Evolutionary conservation across 2,329 filamentous ascomycete species (phyloP).

Genomic region (Hymenoscyphus scutula): DNA sequence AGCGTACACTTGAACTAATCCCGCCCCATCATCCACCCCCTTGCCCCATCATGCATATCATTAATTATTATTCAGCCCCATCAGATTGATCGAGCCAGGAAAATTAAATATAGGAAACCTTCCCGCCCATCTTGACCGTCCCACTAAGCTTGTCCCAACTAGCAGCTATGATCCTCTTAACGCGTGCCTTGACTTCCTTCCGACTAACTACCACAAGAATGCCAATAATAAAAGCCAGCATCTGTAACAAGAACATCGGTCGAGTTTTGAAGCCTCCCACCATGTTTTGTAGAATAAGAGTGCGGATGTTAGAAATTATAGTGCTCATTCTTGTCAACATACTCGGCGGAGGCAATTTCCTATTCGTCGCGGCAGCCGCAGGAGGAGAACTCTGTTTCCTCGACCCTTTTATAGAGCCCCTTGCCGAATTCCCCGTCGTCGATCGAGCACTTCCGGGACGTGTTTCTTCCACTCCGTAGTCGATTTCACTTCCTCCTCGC

Average conservation of each 20-base stretch:
- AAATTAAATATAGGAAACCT: slow-evolving; percentile 87
- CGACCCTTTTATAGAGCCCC: slow-evolving; percentile 37
- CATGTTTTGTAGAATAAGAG: slow-evolving; percentile 49
- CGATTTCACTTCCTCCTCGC: slow-evolving; percentile 54
- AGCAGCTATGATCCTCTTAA: slow-evolving; percentile 65
- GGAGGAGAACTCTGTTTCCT: slow-evolving; percentile 15
- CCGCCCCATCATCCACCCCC: too few species aligned
- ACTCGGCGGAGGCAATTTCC: slow-evolving; percentile 21
- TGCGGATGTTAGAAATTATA: slow-evolving; percentile 52
- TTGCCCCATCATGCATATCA: too few species aligned
- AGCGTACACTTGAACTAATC: too few species aligned
- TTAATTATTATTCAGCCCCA: too few species aligned
- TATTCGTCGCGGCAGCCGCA: slow-evolving; percentile 17
- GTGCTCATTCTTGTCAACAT: slow-evolving; percentile 44
- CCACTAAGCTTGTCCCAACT: slow-evolving; percentile 55
- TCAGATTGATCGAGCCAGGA: not conserved
- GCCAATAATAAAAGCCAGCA: slow-evolving; percentile 76
- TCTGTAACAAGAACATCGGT: slow-evolving; percentile 55
- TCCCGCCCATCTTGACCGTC: slow-evolving; percentile 89
- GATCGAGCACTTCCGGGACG: slow-evolving; percentile 21
- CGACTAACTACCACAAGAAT: slow-evolving; percentile 75
- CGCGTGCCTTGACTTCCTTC: slow-evolving; percentile 69
- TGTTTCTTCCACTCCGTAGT: slow-evolving; percentile 65
- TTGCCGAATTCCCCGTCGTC: slow-evolving; percentile 34
- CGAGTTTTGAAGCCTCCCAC: slow-evolving; percentile 53